phyloP scores from a whole-genome alignment of 768 basidiomycete genomes.

The Mycena floridula region DNA sequence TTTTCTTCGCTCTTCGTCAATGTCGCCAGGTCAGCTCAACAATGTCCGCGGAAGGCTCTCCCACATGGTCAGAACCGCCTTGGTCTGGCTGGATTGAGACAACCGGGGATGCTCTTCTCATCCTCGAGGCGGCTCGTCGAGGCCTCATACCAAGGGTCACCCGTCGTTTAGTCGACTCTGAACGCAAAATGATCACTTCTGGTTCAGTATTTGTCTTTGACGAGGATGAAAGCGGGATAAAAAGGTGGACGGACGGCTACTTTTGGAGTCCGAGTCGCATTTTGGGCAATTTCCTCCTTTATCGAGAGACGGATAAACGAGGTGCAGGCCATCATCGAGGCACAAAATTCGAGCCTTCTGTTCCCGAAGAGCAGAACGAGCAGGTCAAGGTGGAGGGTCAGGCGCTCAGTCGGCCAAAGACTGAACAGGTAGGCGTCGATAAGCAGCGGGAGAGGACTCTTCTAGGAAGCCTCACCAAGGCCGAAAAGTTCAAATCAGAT shows the following conservation, averaged over 20 bases:
- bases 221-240: constrained; percentile 95
- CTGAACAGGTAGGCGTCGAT: constrained; percentile 51
- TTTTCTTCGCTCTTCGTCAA: too few relatives aligned
- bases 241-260: constrained; percentile 97
- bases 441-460: constrained; percentile 74
- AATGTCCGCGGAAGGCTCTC: neutral
- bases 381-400: constrained; percentile 22
- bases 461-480: constrained; percentile 88
- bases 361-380: constrained; percentile 18
- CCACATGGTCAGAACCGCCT: constrained; percentile 42
- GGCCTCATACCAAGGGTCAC: constrained; percentile 91
- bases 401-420: constrained; percentile 61
- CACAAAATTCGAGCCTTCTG: constrained; percentile 16
- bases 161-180: constrained; percentile 85
- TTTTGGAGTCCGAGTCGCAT: constrained; percentile 94
- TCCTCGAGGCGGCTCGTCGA: constrained; percentile 88
- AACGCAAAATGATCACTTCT: constrained; percentile 87
- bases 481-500: constrained; percentile 86
- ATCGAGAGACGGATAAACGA: constrained; percentile 88
- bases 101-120: constrained; percentile 91
- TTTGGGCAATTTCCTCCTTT: constrained; percentile 90
- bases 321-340: constrained; percentile 56
- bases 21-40: too few relatives aligned
- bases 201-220: constrained; percentile 97
- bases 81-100: constrained; percentile 96